These are phyloP conservation scores for Trametes elegans DNA, from an alignment of 768 basidiomycete genomes.

Conservation along the genomic window DNA sequence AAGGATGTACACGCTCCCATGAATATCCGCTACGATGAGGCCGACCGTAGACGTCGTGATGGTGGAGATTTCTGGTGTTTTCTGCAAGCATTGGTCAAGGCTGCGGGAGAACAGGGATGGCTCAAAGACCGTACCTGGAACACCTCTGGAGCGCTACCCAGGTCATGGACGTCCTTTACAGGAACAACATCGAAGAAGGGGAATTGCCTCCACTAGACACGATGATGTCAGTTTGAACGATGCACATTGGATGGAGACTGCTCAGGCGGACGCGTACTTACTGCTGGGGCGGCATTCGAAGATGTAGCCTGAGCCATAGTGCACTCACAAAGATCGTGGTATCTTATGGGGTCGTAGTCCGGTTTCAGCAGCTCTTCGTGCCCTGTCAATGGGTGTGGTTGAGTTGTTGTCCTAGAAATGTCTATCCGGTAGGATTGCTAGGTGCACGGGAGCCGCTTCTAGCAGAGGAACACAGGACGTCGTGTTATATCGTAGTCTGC, in stretches of 20 bases:
- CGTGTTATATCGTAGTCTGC: too few relatives aligned
- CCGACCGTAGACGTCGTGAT: constrained; percentile 62
- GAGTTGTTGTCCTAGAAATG: too few relatives aligned
- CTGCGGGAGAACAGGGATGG: neutral
- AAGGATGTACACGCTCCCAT: constrained; percentile 78
- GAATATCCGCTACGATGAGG: constrained; percentile 78
- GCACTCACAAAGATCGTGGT: neutral
- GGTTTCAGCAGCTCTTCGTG: neutral
- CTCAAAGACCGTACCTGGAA: constrained; percentile 56
- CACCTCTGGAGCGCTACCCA: constrained; percentile 70
- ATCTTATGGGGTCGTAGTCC: neutral
- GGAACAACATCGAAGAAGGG: constrained; percentile 81
- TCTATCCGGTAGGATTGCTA: too few relatives aligned
- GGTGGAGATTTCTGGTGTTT: constrained; percentile 71
- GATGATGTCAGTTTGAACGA: neutral
- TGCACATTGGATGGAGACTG: too few relatives aligned
- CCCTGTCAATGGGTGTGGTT: neutral
- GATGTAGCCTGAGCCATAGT: constrained; percentile 8
- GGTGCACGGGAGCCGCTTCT: too few relatives aligned
- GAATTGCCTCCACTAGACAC: constrained; percentile 64
- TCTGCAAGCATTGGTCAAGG: constrained; percentile 34
- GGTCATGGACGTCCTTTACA: constrained; percentile 78
- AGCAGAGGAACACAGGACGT: too few relatives aligned
- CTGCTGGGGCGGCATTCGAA: constrained; percentile 15
- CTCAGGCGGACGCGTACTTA: neutral